These are phyloP conservation scores for Boletus calvinii DNA, from an alignment of 1,284 basidiomycete genomes.

Conservation along the genomic window DNA sequence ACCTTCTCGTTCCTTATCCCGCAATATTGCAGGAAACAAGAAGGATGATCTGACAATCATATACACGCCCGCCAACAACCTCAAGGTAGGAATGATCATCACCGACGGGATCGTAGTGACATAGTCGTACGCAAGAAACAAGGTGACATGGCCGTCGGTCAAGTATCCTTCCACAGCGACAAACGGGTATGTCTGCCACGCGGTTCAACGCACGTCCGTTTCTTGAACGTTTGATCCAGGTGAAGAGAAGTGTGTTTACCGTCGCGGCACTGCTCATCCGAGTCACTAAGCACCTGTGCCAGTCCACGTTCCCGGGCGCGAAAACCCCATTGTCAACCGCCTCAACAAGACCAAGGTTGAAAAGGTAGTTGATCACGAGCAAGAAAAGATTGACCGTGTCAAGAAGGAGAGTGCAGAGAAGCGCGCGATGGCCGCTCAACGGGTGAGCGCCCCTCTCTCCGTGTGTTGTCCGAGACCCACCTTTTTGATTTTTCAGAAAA, in stretches of 20 bases:
- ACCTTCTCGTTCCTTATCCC: background rate
- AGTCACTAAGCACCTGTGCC: slow-evolving; percentile 10
- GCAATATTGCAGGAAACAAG: slow-evolving; percentile 77
- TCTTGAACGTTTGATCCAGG: slow-evolving; percentile 41
- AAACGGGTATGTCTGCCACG: slow-evolving; percentile 56
- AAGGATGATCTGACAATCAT: slow-evolving; percentile 93
- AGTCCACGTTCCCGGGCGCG: slow-evolving; percentile 79
- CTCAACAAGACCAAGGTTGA: slow-evolving; percentile 94
- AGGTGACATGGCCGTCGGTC: slow-evolving; percentile 94
- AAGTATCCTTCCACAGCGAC: slow-evolving; percentile 93
- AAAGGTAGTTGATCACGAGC: slow-evolving; percentile 86
- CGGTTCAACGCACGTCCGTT: background rate
- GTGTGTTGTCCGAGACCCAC: background rate
- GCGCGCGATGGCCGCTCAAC: slow-evolving; percentile 61
- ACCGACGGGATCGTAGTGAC: slow-evolving; percentile 7
- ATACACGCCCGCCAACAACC: slow-evolving; percentile 87
- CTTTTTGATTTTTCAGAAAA: slow-evolving; percentile 50
- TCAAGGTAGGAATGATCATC: slow-evolving; percentile 60
- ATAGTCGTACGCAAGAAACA: slow-evolving; percentile 65
- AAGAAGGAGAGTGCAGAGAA: slow-evolving; percentile 72
- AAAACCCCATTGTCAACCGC: slow-evolving; percentile 91
- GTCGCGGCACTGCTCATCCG: background rate
- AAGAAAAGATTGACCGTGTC: slow-evolving; percentile 80
- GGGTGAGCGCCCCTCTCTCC: slow-evolving; percentile 40
- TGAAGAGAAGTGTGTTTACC: slow-evolving; percentile 64